phyloP scores from a whole-genome alignment of 176 grass and related monocot genomes.

The Hordeum vulgare region DNA sequence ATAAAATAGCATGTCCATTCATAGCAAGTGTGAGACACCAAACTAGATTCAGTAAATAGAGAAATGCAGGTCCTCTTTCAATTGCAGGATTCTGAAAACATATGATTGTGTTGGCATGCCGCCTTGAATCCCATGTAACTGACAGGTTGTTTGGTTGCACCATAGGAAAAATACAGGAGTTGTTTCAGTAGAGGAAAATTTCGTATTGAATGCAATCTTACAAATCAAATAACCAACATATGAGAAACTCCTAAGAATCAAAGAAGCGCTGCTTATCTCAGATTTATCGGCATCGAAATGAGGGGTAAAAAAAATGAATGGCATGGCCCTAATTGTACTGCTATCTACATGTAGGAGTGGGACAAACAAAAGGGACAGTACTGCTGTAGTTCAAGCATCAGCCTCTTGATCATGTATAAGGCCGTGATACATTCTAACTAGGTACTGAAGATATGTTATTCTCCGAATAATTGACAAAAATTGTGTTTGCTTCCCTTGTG shows the following conservation, averaged over 20 bases:
- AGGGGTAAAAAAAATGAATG: background rate
- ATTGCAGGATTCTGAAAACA: background rate
- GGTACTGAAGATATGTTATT: background rate
- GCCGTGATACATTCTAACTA: background rate
- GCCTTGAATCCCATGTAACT: background rate
- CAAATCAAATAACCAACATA: background rate
- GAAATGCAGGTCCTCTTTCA: background rate
- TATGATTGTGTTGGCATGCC: background rate
- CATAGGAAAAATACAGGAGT: background rate
- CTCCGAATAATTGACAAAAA: background rate
- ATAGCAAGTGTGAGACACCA: slow-evolving; percentile 12
- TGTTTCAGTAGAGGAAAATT: background rate
- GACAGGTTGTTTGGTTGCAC: background rate
- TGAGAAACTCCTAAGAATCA: background rate
- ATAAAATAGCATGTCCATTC: background rate
- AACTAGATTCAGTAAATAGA: slow-evolving; percentile 1
- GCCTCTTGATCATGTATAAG: background rate
- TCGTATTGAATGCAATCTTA: background rate
- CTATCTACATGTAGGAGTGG: background rate
- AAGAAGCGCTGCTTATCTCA: background rate
- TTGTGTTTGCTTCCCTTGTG: background rate
- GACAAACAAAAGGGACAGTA: background rate
- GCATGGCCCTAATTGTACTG: background rate
- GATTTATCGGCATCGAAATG: background rate
- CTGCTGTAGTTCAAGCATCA: background rate